Conservation (phyloP, 805 yeast species). For the Grigorovia transvaalensis region DNA sequence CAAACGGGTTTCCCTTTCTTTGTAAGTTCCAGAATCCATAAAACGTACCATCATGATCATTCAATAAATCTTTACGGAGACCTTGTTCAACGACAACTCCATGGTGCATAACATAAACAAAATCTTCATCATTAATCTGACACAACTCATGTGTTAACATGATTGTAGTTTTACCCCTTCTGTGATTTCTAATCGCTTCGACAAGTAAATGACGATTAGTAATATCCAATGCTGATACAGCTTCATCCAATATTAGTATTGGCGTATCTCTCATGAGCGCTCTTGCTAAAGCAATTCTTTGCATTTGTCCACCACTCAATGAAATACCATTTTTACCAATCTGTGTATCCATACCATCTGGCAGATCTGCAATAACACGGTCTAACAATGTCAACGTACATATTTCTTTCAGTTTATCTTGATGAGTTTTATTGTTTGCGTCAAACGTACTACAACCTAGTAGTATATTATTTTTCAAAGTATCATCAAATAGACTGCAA, state of each 20-base stretch:
- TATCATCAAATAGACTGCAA: constrained; percentile 52
- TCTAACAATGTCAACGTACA: constrained; percentile 42
- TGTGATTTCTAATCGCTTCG: constrained; percentile 44
- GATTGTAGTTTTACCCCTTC: constrained; percentile 64
- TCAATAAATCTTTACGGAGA: constrained; percentile 25
- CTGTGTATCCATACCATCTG: constrained; percentile 45
- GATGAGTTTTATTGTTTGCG: constrained; percentile 13
- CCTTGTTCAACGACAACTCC: constrained; percentile 48
- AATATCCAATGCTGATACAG: constrained; percentile 70
- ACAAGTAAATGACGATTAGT: constrained; percentile 37
- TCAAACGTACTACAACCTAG: constrained; percentile 33
- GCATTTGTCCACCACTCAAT: constrained; percentile 88
- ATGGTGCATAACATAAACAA: constrained; percentile 45
- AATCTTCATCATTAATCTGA: constrained; percentile 48
- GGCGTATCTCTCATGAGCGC: constrained; percentile 68
- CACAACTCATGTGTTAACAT: constrained; percentile 68
- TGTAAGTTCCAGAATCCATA: constrained; percentile 7
- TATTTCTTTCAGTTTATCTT: constrained; percentile 32
- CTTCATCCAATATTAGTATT: constrained; percentile 74
- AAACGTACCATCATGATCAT: constrained; percentile 6
- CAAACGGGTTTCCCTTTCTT: neutral
- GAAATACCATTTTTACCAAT: constrained; percentile 38
- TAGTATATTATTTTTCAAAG: constrained; percentile 52
- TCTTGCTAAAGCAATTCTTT: constrained; percentile 74
- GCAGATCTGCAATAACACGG: constrained; percentile 38